Percentiles rank a stretch among this genome's conserved stretches.
phyloP scores from a whole-genome alignment of 768 basidiomycete genomes.

The Kondoa subrosea region DNA sequence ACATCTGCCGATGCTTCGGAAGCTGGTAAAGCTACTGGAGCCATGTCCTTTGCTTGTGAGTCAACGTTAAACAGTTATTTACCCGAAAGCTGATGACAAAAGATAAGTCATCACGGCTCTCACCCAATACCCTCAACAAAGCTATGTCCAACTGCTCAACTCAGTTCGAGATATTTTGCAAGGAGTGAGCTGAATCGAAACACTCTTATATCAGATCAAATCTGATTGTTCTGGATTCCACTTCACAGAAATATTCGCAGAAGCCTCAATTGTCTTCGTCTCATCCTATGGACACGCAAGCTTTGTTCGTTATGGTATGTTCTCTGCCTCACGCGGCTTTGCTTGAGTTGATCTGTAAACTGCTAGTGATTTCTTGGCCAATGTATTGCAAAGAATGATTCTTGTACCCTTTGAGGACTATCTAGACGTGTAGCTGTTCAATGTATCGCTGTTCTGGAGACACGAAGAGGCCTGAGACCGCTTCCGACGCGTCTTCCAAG shows the following conservation, averaged over 20 bases:
- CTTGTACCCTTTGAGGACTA: too few relatives aligned
- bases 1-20: constrained; percentile 37
- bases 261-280: background rate
- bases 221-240: background rate
- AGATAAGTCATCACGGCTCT: constrained; percentile 28
- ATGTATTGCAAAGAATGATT: too few relatives aligned
- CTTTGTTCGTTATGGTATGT: background rate
- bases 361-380: too few relatives aligned
- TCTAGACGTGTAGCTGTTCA: too few relatives aligned
- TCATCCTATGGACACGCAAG: background rate
- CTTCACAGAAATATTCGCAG: constrained; percentile 5
- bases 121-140: constrained; percentile 32
- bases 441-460: too few relatives aligned
- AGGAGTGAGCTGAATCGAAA: constrained; percentile 35
- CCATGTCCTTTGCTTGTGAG: constrained; percentile 35
- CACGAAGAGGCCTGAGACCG: too few relatives aligned
- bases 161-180: constrained; percentile 34
- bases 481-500: too few relatives aligned
- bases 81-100: constrained; percentile 30
- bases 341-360: too few relatives aligned
- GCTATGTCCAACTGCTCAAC: constrained; percentile 32
- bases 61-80: constrained; percentile 1
- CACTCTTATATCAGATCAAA: background rate
- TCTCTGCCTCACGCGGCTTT: too few relatives aligned
- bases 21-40: constrained; percentile 38